Conservation (phyloP, 73 alveolate species). For the Paramecium octaurelia region DNA sequence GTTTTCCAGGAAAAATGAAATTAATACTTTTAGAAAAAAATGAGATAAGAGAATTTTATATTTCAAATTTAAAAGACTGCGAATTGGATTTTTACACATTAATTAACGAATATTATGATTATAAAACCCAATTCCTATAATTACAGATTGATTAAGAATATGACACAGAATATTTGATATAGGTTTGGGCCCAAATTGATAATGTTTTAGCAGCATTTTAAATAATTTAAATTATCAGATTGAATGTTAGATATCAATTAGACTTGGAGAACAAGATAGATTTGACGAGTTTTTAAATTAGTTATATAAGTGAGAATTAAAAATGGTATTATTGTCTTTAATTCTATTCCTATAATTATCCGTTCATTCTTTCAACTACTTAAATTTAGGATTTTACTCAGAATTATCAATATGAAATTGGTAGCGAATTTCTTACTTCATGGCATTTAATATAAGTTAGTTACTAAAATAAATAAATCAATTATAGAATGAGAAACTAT, state of each 20-base stretch:
- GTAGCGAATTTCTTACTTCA: not conserved
- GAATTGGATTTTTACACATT: not conserved
- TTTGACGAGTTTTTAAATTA: not conserved
- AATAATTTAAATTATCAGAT: not conserved
- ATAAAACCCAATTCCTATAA: not conserved
- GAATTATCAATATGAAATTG: not conserved
- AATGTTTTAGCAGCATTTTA: not conserved
- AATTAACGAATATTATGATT: not conserved
- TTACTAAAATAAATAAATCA: not conserved
- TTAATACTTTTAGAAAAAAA: not conserved
- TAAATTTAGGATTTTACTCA: not conserved
- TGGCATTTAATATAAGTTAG: not conserved
- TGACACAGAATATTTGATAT: not conserved
- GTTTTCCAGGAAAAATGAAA: not conserved
- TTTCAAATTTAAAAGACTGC: not conserved
- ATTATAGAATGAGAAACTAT: not conserved
- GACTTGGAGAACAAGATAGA: not conserved
- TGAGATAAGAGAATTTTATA: not conserved
- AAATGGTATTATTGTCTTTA: not conserved
- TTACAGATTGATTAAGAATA: not conserved
- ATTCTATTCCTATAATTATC: not conserved
- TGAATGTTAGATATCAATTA: not conserved
- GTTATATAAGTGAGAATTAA: not conserved
- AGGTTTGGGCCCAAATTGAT: not conserved
- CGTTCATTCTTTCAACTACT: not conserved